Evolutionary conservation across 176 grass and related monocot species (phyloP), one percentile per base, ranked within the genome.

Genomic region (Chloris gayana): DNA sequence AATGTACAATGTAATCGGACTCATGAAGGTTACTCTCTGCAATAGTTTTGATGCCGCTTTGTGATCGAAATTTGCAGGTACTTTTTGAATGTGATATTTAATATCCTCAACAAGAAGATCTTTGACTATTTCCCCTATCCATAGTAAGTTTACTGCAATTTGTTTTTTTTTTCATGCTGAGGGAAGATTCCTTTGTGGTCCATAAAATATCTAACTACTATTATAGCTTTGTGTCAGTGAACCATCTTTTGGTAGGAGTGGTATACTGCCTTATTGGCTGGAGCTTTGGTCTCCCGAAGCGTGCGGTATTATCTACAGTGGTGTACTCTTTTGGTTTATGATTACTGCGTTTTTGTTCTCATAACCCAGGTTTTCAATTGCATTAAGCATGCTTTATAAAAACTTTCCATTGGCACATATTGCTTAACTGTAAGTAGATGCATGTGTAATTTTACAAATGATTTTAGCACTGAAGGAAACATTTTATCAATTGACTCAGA

Each of bases 41-140:
- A 49, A 2, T 86, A 32, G 18, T 72, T 42, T 59, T 47, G 42
- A 29, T 83, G 21, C 14, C 68, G 47, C 24, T 72, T 67, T 53
- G 51, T 26, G 13, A 29, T 88, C 56, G 33, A 47, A 83, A 18
- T 72, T 60, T 79, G 85, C 71, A 98, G 95, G 95, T 98, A 98
- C 67, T 98, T 98, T 76, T 70, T 98, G 49, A 98, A 98, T 57
- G 95, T 98, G 77, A 92, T 97, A 75, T 98, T 98, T 80, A 98
- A 98, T 83, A 98, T 98, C 85, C 82, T 98, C 61, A 98, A 98
- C 85, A 98, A 94, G 83, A 98, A 92, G 89, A 98, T 98, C 69
- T 98, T 94, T 39, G 87, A 98, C 74, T 98, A 98, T 69, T 98
- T 98, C 80, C 95, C 95, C 14, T 98, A 94, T 58, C 95, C 92